Conservation (phyloP, 352 stramenopile genomes). For the Phytophthora cajani region DNA sequence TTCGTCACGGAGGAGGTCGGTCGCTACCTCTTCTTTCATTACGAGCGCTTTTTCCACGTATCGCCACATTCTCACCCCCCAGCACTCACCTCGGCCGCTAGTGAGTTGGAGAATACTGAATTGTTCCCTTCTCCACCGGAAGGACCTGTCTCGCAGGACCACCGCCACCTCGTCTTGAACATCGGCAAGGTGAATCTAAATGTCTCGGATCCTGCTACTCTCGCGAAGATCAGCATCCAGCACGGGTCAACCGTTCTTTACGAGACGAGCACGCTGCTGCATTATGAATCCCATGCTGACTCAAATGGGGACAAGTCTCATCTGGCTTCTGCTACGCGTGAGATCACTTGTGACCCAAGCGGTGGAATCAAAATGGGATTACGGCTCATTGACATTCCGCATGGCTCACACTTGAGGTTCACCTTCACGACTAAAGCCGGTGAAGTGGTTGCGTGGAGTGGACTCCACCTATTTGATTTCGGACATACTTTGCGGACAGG, state of each 20-base stretch:
- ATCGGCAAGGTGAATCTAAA: conserved; percentile 30
- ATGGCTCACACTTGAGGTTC: conserved; percentile 76
- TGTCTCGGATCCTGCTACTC: conserved; percentile 16
- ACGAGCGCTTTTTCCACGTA: conserved; percentile 68
- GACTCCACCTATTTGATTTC: conserved; percentile 85
- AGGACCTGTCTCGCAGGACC: conserved; percentile 33
- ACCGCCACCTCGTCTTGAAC: conserved; percentile 33
- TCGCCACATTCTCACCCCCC: neutral
- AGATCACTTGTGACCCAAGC: conserved; percentile 35
- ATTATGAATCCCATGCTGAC: conserved; percentile 18
- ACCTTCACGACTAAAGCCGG: conserved; percentile 55
- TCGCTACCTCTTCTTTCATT: conserved; percentile 81
- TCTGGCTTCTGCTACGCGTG: conserved; percentile 18
- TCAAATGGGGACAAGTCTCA: conserved; percentile 14
- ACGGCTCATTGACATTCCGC: conserved; percentile 69
- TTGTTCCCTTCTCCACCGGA: conserved; percentile 42
- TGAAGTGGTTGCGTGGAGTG: conserved; percentile 61
- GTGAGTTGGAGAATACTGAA: conserved; percentile 23
- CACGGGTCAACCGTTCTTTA: conserved; percentile 40
- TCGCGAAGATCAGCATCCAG: conserved; percentile 40
- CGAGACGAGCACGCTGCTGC: conserved; percentile 33
- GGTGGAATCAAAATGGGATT: conserved; percentile 44
- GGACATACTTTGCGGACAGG: conserved; percentile 71
- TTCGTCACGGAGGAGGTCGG: conserved; percentile 68
- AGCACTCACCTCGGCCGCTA: conserved; percentile 12